These are phyloP conservation scores for Fusarium oxysporum DNA, from an alignment of 2,329 filamentous ascomycete genomes.

Conservation along the genomic window DNA sequence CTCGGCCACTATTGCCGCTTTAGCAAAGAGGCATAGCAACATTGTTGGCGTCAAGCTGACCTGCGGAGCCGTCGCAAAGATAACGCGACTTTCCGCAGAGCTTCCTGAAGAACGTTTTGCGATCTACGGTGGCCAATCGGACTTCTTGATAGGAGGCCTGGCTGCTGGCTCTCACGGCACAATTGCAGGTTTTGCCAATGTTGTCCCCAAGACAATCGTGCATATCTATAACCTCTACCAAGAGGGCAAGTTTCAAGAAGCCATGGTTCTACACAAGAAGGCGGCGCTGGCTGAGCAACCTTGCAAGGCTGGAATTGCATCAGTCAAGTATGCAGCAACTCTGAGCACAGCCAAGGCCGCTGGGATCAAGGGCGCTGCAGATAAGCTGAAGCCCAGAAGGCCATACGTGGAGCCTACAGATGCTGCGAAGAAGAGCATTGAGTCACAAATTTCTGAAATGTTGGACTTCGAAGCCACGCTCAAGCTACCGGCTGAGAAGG, in stretches of 20 bases:
- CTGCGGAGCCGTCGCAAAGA: slow-evolving; percentile 78
- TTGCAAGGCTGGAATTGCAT: slow-evolving; percentile 74
- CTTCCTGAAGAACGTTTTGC: slow-evolving; percentile 69
- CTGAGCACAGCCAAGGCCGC: slow-evolving; percentile 69
- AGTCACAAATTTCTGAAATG: slow-evolving; percentile 53
- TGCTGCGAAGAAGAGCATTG: slow-evolving; percentile 57
- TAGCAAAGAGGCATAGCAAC: slow-evolving; percentile 55
- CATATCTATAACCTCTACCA: slow-evolving; percentile 71
- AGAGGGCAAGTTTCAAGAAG: slow-evolving; percentile 67
- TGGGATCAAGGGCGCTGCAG: slow-evolving; percentile 68
- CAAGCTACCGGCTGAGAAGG: slow-evolving; percentile 1
- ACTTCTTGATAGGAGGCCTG: slow-evolving; percentile 74
- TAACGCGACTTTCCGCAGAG: slow-evolving; percentile 67
- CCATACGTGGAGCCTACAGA: slow-evolving; percentile 66
- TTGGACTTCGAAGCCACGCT: slow-evolving; percentile 55
- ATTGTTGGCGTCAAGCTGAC: slow-evolving; percentile 79
- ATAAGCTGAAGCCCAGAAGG: slow-evolving; percentile 67
- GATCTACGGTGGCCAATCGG: slow-evolving; percentile 77
- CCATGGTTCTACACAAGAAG: slow-evolving; percentile 69
- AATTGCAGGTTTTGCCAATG: slow-evolving; percentile 72
- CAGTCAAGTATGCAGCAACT: slow-evolving; percentile 74
- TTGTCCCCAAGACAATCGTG: slow-evolving; percentile 68
- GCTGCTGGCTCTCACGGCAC: slow-evolving; percentile 69
- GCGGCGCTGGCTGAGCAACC: slow-evolving; percentile 74
- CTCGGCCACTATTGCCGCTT: slow-evolving; percentile 64